Percentiles rank a stretch among this genome's conserved stretches.
Evolutionary conservation across 345 rosid genomes (phyloP).

Genomic region (Durio zibethinus): DNA sequence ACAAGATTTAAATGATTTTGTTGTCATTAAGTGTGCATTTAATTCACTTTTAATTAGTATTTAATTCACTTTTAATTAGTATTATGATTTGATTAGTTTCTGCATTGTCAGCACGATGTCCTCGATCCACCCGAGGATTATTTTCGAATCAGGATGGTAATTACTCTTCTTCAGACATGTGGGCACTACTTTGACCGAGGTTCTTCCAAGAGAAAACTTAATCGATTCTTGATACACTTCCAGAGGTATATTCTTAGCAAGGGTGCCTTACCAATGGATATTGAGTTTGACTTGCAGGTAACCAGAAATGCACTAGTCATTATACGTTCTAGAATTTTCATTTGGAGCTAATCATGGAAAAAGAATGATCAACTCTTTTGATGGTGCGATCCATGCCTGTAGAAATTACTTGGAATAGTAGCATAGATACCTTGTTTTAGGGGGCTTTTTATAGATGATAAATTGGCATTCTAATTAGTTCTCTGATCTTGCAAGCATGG

Average conservation of each 20-base stretch:
- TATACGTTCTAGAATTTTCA: neutral
- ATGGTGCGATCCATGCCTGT: neutral
- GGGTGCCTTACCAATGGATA: slow-evolving; percentile 72
- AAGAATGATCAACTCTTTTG: neutral
- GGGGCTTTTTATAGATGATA: neutral
- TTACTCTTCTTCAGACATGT: slow-evolving; percentile 90
- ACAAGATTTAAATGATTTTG: neutral
- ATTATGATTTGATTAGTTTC: slow-evolving; percentile 1
- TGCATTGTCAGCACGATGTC: slow-evolving; percentile 62
- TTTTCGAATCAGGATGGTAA: slow-evolving; percentile 92
- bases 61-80: neutral
- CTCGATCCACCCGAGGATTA: slow-evolving; percentile 97
- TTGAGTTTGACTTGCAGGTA: slow-evolving; percentile 98
- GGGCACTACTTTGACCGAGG: slow-evolving; percentile 99
- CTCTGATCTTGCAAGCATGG: neutral
- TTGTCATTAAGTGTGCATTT: neutral
- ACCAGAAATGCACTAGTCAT: neutral
- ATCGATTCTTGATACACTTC: slow-evolving; percentile 86
- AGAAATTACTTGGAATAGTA: neutral
- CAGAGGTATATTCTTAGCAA: slow-evolving; percentile 93
- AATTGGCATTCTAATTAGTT: neutral
- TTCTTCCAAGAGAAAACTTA: slow-evolving; percentile 92
- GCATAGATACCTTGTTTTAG: neutral
- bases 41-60: neutral
- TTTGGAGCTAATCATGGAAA: slow-evolving; percentile 2